Conservation (phyloP, 2,329 filamentous ascomycete genomes). For the Chrysoporthe cubensis region DNA sequence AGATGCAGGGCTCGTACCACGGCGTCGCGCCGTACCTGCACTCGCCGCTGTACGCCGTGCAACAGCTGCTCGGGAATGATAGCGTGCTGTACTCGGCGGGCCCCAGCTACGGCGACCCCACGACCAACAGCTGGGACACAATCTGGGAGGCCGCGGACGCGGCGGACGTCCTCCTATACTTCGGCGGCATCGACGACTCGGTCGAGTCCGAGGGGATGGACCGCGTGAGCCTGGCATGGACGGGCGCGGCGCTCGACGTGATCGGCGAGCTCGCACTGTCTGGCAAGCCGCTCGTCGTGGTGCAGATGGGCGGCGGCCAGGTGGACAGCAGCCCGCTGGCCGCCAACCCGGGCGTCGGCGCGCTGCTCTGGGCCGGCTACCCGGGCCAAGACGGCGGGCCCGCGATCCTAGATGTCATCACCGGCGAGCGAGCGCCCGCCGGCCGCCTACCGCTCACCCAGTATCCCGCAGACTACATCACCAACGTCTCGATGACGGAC, state of each 20-base stretch:
- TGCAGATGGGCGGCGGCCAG: slow-evolving; percentile 53
- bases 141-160: slow-evolving; percentile 45
- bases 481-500: slow-evolving; percentile 56
- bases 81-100: slow-evolving; percentile 32
- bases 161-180: slow-evolving; percentile 56
- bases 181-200: slow-evolving; percentile 58
- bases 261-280: slow-evolving; percentile 51
- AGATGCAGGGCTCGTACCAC: slow-evolving; percentile 64
- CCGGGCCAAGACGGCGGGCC: slow-evolving; percentile 63
- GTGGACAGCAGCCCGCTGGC: slow-evolving; percentile 56
- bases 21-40: slow-evolving; percentile 60
- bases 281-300: slow-evolving; percentile 53
- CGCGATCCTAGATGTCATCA: slow-evolving; percentile 58
- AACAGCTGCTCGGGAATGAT: slow-evolving; percentile 22
- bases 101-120: slow-evolving; percentile 32
- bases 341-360: slow-evolving; percentile 50
- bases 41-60: slow-evolving; percentile 53
- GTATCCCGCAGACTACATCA: slow-evolving; percentile 56
- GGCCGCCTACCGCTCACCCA: slow-evolving; percentile 59
- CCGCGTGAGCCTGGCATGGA: slow-evolving; percentile 55
- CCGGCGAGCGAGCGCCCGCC: slow-evolving; percentile 53
- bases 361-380: slow-evolving; percentile 62
- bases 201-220: slow-evolving; percentile 58
- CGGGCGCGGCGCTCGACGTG: slow-evolving; percentile 53
- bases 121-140: slow-evolving; percentile 37